phyloP scores from a whole-genome alignment of 345 rosid genomes.

The Cardiospermum halicacabum region DNA sequence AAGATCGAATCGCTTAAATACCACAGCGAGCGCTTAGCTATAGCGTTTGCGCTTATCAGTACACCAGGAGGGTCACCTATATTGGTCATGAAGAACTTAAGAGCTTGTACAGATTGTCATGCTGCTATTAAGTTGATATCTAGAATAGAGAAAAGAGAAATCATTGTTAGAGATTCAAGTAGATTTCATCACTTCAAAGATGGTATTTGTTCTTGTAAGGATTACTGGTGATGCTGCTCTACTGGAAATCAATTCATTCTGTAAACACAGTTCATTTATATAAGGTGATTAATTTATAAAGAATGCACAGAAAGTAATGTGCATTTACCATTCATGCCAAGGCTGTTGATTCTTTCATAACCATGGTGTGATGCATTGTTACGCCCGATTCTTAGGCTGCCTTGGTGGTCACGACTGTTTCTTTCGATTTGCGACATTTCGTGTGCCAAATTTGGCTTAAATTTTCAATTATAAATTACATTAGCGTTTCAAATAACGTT shows the following conservation, averaged over 20 bases:
- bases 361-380: no score
- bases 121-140: constrained; percentile 80
- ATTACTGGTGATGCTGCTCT: constrained; percentile 66
- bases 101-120: constrained; percentile 86
- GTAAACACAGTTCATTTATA: background rate
- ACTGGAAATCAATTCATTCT: no score
- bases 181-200: constrained; percentile 84
- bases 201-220: constrained; percentile 72
- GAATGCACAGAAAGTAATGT: no score
- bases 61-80: constrained; percentile 71
- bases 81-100: constrained; percentile 76
- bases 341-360: no score
- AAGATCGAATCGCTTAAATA: constrained; percentile 70
- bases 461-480: no score
- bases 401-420: no score
- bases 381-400: no score
- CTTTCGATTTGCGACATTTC: no score
- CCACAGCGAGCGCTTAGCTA: constrained; percentile 79
- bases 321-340: no score
- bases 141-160: constrained; percentile 68
- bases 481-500: no score
- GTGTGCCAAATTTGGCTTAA: no score
- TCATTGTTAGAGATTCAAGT: constrained; percentile 79
- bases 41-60: constrained; percentile 76
- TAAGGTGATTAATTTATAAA: no score